Evolutionary conservation across 139 green algal genomes (phyloP).

Genomic region (Chlorella sp.): DNA sequence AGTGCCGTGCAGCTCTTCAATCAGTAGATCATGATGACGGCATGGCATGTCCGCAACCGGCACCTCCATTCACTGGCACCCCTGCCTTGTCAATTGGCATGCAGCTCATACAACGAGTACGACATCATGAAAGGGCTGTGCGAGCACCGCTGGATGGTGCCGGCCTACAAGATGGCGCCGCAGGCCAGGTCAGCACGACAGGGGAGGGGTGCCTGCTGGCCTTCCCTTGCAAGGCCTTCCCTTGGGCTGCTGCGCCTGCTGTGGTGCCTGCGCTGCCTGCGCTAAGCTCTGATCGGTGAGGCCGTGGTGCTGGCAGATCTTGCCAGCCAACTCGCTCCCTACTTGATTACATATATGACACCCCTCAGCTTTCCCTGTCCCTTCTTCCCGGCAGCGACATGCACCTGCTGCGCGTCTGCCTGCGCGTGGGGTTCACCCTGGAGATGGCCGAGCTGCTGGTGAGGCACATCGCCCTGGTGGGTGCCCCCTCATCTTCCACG

Average conservation of each 20-base stretch:
- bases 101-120: constrained; percentile 26
- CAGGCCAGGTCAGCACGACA: constrained; percentile 31
- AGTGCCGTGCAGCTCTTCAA: constrained; percentile 10
- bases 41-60: too few species aligned
- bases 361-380: background rate
- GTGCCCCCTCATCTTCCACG: too few species aligned
- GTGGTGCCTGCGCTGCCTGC: background rate
- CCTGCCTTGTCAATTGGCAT: background rate
- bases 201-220: too few species aligned
- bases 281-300: too few species aligned
- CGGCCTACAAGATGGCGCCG: constrained; percentile 75
- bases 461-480: constrained; percentile 43
- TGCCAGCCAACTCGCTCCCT: too few species aligned
- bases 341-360: too few species aligned
- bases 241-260: background rate
- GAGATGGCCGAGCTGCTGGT: constrained; percentile 45
- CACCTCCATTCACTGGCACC: background rate
- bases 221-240: too few species aligned
- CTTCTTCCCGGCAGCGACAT: background rate
- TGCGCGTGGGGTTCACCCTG: constrained; percentile 59
- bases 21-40: constrained; percentile 13
- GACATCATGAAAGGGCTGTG: constrained; percentile 13
- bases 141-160: constrained; percentile 45
- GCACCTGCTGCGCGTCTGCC: constrained; percentile 46
- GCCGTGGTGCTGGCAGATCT: too few species aligned